Percentiles rank a stretch among this genome's conserved stretches.
phyloP scores from a whole-genome alignment of 1,284 basidiomycete genomes.

The Fomitopsis pinicola region DNA sequence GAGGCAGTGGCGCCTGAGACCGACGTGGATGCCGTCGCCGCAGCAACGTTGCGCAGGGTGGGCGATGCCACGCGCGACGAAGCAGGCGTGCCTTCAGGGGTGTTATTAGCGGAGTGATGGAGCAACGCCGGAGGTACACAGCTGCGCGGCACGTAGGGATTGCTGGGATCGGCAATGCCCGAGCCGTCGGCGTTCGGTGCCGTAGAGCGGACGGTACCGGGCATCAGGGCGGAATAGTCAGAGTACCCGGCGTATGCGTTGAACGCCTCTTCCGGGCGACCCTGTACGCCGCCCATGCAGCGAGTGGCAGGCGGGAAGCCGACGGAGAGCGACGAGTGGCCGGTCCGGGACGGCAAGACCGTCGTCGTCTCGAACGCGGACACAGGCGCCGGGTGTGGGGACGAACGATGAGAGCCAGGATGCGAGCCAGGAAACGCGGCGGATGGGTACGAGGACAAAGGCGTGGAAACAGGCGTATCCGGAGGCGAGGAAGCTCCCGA shows the following conservation, averaged over 20 bases:
- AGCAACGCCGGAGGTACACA: constrained; percentile 68
- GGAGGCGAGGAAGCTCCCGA: constrained; percentile 34
- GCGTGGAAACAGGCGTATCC: constrained; percentile 34
- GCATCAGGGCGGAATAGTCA: constrained; percentile 60
- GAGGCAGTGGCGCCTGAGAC: constrained; percentile 14
- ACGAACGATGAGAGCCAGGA: constrained; percentile 15
- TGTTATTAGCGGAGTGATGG: constrained; percentile 32
- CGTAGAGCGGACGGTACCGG: constrained; percentile 40
- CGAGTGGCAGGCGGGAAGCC: constrained; percentile 19
- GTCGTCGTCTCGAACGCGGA: constrained; percentile 46
- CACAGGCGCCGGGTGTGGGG: constrained; percentile 31
- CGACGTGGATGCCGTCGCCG: constrained; percentile 19
- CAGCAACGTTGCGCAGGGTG: constrained; percentile 20
- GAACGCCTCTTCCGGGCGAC: constrained; percentile 29
- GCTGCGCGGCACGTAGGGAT: constrained; percentile 30
- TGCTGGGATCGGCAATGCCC: constrained; percentile 21
- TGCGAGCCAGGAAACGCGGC: constrained; percentile 32
- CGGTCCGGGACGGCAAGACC: constrained; percentile 37
- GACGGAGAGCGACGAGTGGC: constrained; percentile 17
- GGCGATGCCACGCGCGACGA: constrained; percentile 39
- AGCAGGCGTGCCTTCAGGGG: constrained; percentile 37
- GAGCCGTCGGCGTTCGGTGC: constrained; percentile 27
- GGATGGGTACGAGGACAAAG: constrained; percentile 42
- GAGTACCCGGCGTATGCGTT: constrained; percentile 49
- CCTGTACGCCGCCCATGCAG: constrained; percentile 10